phyloP scores from a whole-genome alignment of 2,329 filamentous ascomycete genomes.

The Fusarium sp. region DNA sequence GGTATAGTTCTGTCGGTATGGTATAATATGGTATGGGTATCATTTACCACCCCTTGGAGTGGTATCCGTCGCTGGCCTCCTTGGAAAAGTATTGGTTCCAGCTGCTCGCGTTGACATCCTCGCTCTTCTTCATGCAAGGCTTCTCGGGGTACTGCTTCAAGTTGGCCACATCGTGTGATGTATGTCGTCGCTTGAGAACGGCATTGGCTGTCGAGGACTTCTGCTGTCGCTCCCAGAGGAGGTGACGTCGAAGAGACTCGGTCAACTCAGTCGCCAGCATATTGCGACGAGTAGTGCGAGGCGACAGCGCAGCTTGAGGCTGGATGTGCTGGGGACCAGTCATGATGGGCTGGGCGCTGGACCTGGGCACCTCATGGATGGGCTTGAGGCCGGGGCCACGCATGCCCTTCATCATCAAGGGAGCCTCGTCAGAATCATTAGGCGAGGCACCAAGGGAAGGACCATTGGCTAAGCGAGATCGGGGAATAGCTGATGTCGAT shows the following conservation, averaged over 20 bases:
- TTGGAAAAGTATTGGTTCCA: conserved; percentile 90
- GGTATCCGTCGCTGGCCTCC: conserved; percentile 70
- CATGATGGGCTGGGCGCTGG: conserved; percentile 81
- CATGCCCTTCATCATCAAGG: conserved; percentile 73
- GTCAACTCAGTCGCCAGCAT: conserved; percentile 97
- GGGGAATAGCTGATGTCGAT: conserved; percentile 76
- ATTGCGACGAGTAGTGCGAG: conserved; percentile 90
- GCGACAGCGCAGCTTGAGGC: conserved; percentile 84
- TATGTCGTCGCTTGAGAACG: conserved; percentile 89
- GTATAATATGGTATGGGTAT: conserved; percentile 35
- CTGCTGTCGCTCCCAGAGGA: conserved; percentile 95
- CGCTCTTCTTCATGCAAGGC: conserved; percentile 69
- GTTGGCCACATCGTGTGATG: conserved; percentile 90
- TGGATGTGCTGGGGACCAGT: conserved; percentile 74
- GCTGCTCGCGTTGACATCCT: conserved; percentile 76
- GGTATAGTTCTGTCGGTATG: conserved; percentile 40
- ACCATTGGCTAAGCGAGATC: conserved; percentile 66
- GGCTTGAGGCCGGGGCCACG: conserved; percentile 64
- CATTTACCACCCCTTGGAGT: conserved; percentile 60
- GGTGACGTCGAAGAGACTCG: conserved; percentile 89
- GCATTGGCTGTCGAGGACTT: conserved; percentile 91
- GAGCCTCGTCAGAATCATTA: conserved; percentile 72
- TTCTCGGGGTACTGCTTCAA: conserved; percentile 84
- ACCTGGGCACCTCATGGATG: conserved; percentile 74
- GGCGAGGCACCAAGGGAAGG: conserved; percentile 63